Conservation (phyloP, 441 rosid species). For the Croton laevigatus region DNA sequence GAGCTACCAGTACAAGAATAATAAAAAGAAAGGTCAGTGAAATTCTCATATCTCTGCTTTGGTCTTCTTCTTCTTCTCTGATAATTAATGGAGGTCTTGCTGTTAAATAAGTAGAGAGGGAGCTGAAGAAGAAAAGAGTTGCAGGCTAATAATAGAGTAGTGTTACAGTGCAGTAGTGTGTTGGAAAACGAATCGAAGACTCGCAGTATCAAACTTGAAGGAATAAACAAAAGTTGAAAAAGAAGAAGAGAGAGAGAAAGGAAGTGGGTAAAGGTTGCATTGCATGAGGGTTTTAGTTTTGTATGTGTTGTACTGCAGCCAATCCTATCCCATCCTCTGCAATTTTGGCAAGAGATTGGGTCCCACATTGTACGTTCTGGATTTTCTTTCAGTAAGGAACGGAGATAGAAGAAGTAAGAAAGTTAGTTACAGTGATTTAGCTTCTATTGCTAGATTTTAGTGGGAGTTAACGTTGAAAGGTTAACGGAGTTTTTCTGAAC, state of each 20-base stretch:
- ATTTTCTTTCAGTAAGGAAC: slow-evolving; percentile 2
- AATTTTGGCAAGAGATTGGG: background rate
- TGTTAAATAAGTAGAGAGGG: slow-evolving; percentile 15
- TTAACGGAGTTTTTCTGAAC: background rate
- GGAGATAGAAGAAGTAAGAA: slow-evolving; percentile 5
- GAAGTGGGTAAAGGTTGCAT: background rate
- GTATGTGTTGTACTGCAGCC: background rate
- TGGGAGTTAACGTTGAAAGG: too few relatives aligned
- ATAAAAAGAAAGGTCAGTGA: slow-evolving; percentile 18
- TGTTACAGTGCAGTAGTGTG: background rate
- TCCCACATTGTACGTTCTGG: slow-evolving; percentile 6
- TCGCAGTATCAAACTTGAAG: slow-evolving; percentile 25
- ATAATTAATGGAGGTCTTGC: slow-evolving; percentile 9
- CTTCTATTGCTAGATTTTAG: background rate
- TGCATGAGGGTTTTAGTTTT: slow-evolving; percentile 16
- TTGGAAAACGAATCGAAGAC: slow-evolving; percentile 34
- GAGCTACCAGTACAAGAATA: slow-evolving; percentile 14
- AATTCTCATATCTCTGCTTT: slow-evolving; percentile 20
- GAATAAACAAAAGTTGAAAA: slow-evolving; percentile 19
- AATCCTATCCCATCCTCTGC: slow-evolving; percentile 1
- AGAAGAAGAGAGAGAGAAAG: slow-evolving; percentile 11
- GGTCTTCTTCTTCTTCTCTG: background rate
- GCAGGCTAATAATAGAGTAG: slow-evolving; percentile 27
- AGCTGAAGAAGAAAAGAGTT: too few relatives aligned
- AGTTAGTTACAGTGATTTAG: slow-evolving; percentile 10